Conservation (phyloP, 2,329 filamentous ascomycete genomes). For the Xylariomycetidae sp. region DNA sequence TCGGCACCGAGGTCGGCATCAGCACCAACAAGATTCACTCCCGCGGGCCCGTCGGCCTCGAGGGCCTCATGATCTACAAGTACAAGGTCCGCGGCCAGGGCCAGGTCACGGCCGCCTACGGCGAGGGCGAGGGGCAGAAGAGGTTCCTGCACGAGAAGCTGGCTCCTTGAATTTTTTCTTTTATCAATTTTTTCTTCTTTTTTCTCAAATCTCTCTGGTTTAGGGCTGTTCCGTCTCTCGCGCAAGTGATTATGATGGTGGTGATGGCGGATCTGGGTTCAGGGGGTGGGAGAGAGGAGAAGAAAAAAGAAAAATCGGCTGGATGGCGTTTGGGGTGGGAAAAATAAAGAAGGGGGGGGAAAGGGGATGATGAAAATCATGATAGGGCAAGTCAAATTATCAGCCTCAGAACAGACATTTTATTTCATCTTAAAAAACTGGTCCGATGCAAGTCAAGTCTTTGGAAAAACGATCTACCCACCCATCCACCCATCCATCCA, state of each 20-base stretch:
- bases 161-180: constrained; percentile 27
- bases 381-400: too few species aligned
- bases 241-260: too few species aligned
- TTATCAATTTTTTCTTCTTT: not conserved
- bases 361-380: too few species aligned
- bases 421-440: too few species aligned
- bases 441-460: too few species aligned
- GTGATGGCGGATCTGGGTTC: too few species aligned
- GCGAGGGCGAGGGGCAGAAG: constrained; percentile 56
- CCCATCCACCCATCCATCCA: too few species aligned
- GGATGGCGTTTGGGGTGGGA: not conserved
- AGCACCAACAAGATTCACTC: constrained; percentile 98
- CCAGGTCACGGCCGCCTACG: constrained; percentile 76
- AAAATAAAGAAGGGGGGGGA: too few species aligned
- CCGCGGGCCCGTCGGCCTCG: constrained; percentile 85
- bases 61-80: constrained; percentile 96
- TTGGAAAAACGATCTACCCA: too few species aligned
- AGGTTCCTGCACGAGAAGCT: constrained; percentile 56
- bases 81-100: constrained; percentile 83
- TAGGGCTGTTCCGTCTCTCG: not conserved
- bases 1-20: constrained; percentile 97
- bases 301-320: constrained; percentile 1
- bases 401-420: too few species aligned
- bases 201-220: too few species aligned
- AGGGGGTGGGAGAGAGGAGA: too few species aligned